These are phyloP conservation scores for Phytophthora macrochlamydospora DNA, from an alignment of 352 stramenopile species.

Conservation along the genomic window DNA sequence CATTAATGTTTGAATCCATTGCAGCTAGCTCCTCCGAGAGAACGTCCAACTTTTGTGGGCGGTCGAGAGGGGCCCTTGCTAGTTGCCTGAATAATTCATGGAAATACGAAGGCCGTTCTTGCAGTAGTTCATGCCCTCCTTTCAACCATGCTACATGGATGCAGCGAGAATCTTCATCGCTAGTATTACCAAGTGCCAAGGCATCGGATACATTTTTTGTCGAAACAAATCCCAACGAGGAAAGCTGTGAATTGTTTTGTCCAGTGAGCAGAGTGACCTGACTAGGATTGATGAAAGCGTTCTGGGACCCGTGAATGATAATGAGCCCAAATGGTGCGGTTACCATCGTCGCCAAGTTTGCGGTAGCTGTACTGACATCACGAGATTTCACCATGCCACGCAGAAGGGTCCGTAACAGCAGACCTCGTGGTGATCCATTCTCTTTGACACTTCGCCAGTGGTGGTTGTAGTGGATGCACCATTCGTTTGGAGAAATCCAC, in stretches of 20 bases:
- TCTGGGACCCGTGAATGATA: slow-evolving; percentile 64
- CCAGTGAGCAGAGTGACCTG: slow-evolving; percentile 39
- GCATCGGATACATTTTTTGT: slow-evolving; percentile 18
- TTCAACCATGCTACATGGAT: slow-evolving; percentile 78
- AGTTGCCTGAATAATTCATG: slow-evolving; percentile 62
- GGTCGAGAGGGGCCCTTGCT: slow-evolving; percentile 5
- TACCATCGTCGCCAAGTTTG: slow-evolving; percentile 35
- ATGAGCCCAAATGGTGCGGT: slow-evolving; percentile 50
- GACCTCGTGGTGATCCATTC: slow-evolving; percentile 18
- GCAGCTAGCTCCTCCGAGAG: not conserved
- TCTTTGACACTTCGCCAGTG: not conserved
- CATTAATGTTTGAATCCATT: not conserved
- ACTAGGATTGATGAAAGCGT: slow-evolving; percentile 42
- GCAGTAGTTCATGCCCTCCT: slow-evolving; percentile 69
- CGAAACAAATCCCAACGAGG: slow-evolving; percentile 9
- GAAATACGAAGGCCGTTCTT: slow-evolving; percentile 64
- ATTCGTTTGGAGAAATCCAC: slow-evolving; percentile 47
- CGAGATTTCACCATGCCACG: slow-evolving; percentile 54
- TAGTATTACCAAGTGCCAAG: slow-evolving; percentile 9
- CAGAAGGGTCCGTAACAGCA: slow-evolving; percentile 44
- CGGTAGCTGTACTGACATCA: slow-evolving; percentile 24
- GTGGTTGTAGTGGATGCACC: not conserved
- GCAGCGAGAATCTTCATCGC: slow-evolving; percentile 9
- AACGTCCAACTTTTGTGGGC: not conserved
- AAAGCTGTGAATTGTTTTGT: not conserved